Evolutionary conservation across 176 grass and related monocot genomes (phyloP).

Genomic region (Bothriochloa decipiens): DNA sequence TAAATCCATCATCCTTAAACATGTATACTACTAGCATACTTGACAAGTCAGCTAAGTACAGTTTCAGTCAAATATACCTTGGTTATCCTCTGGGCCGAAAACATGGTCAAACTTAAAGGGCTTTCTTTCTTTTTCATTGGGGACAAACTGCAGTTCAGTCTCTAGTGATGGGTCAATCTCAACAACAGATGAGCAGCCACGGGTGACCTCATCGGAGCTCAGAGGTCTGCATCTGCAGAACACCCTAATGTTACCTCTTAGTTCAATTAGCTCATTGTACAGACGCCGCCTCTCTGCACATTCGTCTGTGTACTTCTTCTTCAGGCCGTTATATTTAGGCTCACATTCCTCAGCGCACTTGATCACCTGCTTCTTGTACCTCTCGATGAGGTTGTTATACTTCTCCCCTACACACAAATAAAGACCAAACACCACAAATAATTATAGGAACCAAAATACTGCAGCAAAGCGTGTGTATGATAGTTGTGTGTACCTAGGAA

Average conservation of each 20-base stretch:
- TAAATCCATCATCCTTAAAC: slow-evolving; percentile 22
- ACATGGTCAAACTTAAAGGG: slow-evolving; percentile 85
- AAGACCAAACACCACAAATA: background rate
- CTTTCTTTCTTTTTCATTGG: slow-evolving; percentile 67
- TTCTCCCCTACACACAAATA: slow-evolving; percentile 55
- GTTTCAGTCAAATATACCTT: slow-evolving; percentile 57
- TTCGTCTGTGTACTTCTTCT: slow-evolving; percentile 71
- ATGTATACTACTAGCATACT: background rate
- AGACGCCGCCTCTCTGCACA: slow-evolving; percentile 61
- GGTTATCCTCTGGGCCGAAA: slow-evolving; percentile 65
- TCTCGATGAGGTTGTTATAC: slow-evolving; percentile 68
- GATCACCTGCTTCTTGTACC: slow-evolving; percentile 35
- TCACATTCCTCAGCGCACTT: slow-evolving; percentile 70
- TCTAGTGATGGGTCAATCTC: slow-evolving; percentile 64
- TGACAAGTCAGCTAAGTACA: background rate
- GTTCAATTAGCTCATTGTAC: slow-evolving; percentile 85
- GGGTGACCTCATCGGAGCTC: slow-evolving; percentile 64
- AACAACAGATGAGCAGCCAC: slow-evolving; percentile 60
- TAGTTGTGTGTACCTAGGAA: slow-evolving; percentile 57
- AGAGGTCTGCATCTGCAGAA: slow-evolving; percentile 85
- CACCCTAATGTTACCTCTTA: slow-evolving; percentile 93
- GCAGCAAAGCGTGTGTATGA: slow-evolving; percentile 15
- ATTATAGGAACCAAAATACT: background rate
- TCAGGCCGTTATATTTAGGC: slow-evolving; percentile 59
- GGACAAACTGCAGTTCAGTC: slow-evolving; percentile 65